Evolutionary conservation across 306 rosid species (phyloP).

Genomic region (Begonia loranthoides): DNA sequence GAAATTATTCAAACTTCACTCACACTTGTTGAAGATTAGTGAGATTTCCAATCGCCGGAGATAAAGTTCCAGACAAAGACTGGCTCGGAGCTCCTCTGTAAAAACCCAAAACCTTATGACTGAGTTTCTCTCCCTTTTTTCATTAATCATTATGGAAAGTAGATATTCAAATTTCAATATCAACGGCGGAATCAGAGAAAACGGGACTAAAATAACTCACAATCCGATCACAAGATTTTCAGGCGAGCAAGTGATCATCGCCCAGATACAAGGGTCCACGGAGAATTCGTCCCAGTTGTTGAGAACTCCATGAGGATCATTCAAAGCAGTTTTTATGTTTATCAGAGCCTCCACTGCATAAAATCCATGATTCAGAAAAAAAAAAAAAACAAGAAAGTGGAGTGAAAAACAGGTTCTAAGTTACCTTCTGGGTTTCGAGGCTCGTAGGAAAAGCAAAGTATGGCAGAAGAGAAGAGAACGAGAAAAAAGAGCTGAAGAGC

Average conservation of each 20-base stretch:
- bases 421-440: constrained; percentile 95
- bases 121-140: no score
- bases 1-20: constrained; percentile 12
- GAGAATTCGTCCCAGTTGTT: constrained; percentile 36
- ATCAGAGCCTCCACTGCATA: constrained; percentile 3
- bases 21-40: constrained; percentile 90
- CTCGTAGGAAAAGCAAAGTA: constrained; percentile 39
- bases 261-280: constrained; percentile 68
- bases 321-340: not conserved
- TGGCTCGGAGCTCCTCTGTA: constrained; percentile 93
- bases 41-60: constrained; percentile 55
- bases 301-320: not conserved
- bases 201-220: not conserved
- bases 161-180: no score
- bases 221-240: constrained; percentile 7
- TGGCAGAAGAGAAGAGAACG: constrained; percentile 8
- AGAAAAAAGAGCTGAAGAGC: constrained; percentile 9
- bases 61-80: constrained; percentile 72
- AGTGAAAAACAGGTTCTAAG: not conserved
- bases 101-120: no score
- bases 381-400: not conserved
- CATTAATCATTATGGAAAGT: no score
- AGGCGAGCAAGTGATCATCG: constrained; percentile 40
- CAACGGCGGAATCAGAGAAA: no score
- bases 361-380: no score